phyloP scores from a whole-genome alignment of 768 basidiomycete species.

The Termitomyces sp. region DNA sequence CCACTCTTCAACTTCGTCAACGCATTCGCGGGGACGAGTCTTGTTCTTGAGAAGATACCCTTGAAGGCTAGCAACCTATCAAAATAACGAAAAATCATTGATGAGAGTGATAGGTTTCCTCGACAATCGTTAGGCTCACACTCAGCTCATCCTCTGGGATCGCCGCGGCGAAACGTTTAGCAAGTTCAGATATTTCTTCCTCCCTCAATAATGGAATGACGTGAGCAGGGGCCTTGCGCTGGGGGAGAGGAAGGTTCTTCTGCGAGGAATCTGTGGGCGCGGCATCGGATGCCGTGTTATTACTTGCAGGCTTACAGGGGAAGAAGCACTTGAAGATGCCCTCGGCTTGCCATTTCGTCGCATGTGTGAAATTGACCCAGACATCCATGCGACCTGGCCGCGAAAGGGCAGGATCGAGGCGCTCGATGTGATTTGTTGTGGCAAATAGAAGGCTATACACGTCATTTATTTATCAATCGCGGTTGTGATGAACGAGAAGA shows the following conservation, averaged over 20 bases:
- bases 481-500: not conserved
- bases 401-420: slow-evolving; percentile 83
- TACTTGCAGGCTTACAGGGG: slow-evolving; percentile 49
- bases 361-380: slow-evolving; percentile 88
- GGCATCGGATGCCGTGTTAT: slow-evolving; percentile 10
- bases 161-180: slow-evolving; percentile 75
- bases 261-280: slow-evolving; percentile 45
- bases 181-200: slow-evolving; percentile 69
- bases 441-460: slow-evolving; percentile 71
- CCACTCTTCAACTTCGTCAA: slow-evolving; percentile 78
- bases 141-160: slow-evolving; percentile 88
- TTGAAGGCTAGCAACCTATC: slow-evolving; percentile 75
- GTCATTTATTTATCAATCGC: slow-evolving; percentile 10
- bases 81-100: slow-evolving; percentile 2
- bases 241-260: slow-evolving; percentile 61
- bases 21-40: slow-evolving; percentile 82
- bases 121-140: slow-evolving; percentile 34
- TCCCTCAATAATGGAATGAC: slow-evolving; percentile 68
- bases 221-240: slow-evolving; percentile 54
- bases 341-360: slow-evolving; percentile 90
- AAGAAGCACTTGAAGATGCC: slow-evolving; percentile 95
- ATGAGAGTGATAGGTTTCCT: not conserved
- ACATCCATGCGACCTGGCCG: slow-evolving; percentile 91
- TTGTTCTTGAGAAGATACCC: slow-evolving; percentile 88
- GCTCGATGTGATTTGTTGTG: slow-evolving; percentile 91